Evolutionary conservation across 225 moss, liverwort and hornwort species (phyloP).

Genomic region (Sphagnum contortum): DNA sequence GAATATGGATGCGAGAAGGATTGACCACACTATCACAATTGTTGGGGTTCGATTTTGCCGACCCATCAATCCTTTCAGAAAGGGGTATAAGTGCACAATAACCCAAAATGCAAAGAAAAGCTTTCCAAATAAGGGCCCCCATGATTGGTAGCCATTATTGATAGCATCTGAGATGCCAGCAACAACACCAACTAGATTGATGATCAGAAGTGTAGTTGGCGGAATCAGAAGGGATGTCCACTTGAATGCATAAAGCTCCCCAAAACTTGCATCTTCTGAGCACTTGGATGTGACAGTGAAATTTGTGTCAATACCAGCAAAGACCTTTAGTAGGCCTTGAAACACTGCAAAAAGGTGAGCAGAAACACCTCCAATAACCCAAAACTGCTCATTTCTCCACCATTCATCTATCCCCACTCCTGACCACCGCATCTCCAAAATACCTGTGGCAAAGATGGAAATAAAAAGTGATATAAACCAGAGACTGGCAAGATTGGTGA

Average conservation of each 20-base stretch:
- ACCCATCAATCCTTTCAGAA: constrained; percentile 96
- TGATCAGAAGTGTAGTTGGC: constrained; percentile 73
- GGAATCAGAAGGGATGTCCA: constrained; percentile 82
- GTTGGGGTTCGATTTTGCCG: constrained; percentile 87
- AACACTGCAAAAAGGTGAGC: constrained; percentile 85
- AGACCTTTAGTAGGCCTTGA: constrained; percentile 84
- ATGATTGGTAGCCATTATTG: constrained; percentile 84
- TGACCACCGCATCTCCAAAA: constrained; percentile 88
- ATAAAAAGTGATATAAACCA: constrained; percentile 77
- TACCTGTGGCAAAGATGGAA: constrained; percentile 85
- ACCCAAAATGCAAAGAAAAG: constrained; percentile 99
- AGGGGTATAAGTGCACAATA: constrained; percentile 91
- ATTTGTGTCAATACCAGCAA: constrained; percentile 88
- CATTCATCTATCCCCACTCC: constrained; percentile 89
- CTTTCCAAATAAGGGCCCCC: constrained; percentile 94
- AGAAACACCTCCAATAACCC: constrained; percentile 93
- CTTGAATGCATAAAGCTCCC: constrained; percentile 75
- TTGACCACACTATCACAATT: constrained; percentile 93
- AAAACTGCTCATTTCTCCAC: constrained; percentile 99
- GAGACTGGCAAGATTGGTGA: constrained; percentile 83
- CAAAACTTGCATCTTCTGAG: constrained; percentile 67
- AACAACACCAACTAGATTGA: constrained; percentile 90
- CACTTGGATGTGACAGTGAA: constrained; percentile 89
- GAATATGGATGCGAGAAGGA: constrained; percentile 90
- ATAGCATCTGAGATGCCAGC: constrained; percentile 88